Base-by-base conservation (phyloP, 345 rosid species). In the Rhodomyrtus tomentosa region DNA sequence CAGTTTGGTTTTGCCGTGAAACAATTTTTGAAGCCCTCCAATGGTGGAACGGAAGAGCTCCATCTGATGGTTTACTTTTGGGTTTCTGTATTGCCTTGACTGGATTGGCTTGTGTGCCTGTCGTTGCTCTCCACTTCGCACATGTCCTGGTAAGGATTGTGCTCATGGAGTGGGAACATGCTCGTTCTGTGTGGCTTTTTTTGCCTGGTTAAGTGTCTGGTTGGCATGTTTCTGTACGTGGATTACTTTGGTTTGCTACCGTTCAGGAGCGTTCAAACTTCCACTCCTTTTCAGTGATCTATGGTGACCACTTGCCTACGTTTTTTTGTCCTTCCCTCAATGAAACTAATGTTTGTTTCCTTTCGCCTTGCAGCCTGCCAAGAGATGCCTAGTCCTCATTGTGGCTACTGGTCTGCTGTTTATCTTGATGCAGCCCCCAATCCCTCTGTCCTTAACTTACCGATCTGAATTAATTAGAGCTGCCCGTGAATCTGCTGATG, bases 1-100 rank as follows among this genome's bases (percentile, higher is more conserved):
- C 99, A 8, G 96, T 97, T 82, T 97, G 99, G 99, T 91, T 95
- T 86, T 95, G 95, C 92, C 96, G 99, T 80, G 99, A 96, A 91
- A 94, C 99, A 48, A 95, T 96, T 83, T 97, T 96, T 89, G 99
- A 97, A 89, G 99, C 96, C 58, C 91, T 97, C 25, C 99, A 95
- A 55, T 94, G 98, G 99, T 97, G 99, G 99, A 88, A 93, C 83
- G 98, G 99, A 82, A 94, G 96, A 90, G 83, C 95, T 81, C 99
- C 99, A 24, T 93, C 98, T 82, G 99, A 96, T 92, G 96, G 98
- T 89, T 91, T 97, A 86, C 95, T 97, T 88, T 88, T 95, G 92
- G 99, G 99, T 86, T 91, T 90, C 93, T 96, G 96, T 86, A 93
- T 95, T 85, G 89, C 91, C 82, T 89, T 93, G 91, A 93, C 90